These are phyloP conservation scores for Thalassia testudinum DNA, from an alignment of 116 monocot species.

Conservation along the genomic window DNA sequence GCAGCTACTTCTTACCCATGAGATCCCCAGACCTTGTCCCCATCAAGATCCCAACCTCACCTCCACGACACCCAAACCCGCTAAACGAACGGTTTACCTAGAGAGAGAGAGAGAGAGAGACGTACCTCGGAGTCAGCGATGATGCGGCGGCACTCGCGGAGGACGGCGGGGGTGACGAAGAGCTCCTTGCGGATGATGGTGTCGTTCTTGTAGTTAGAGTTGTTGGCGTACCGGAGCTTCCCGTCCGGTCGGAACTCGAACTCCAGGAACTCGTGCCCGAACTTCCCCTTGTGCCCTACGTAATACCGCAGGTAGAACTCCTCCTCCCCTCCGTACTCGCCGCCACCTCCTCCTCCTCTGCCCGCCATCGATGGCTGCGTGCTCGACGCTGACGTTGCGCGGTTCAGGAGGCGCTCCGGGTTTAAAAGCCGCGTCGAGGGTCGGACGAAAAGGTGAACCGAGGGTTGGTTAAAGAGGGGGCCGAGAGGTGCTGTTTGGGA, in stretches of 20 bases:
- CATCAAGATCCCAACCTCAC: not conserved
- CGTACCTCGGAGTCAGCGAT: conserved; percentile 75
- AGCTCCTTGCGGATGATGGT: conserved; percentile 99
- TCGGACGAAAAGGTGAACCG: too few species aligned
- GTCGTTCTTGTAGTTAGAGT: conserved; percentile 99
- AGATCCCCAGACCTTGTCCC: too few species aligned
- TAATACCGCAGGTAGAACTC: conserved; percentile 99
- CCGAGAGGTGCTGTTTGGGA: too few species aligned
- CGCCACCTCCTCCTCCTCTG: conserved; percentile 7
- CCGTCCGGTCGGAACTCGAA: conserved; percentile 98
- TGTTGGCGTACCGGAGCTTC: conserved; percentile 95
- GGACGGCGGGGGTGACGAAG: conserved; percentile 73
- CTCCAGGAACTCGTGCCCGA: conserved; percentile 97
- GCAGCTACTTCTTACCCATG: too few species aligned
- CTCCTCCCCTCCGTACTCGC: conserved; percentile 18
- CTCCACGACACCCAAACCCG: not conserved
- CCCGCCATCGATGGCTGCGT: conserved; percentile 12
- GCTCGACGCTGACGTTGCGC: too few species aligned
- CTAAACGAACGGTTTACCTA: not conserved
- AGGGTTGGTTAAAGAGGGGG: too few species aligned
- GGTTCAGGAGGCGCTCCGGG: too few species aligned
- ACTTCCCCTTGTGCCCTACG: conserved; percentile 97
- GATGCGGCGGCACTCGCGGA: conserved; percentile 90
- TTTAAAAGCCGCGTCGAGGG: too few species aligned
- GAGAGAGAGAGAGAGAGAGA: not conserved